Base-by-base conservation (phyloP, 2,329 filamentous ascomycete species). In the Talaromyces sp. region DNA sequence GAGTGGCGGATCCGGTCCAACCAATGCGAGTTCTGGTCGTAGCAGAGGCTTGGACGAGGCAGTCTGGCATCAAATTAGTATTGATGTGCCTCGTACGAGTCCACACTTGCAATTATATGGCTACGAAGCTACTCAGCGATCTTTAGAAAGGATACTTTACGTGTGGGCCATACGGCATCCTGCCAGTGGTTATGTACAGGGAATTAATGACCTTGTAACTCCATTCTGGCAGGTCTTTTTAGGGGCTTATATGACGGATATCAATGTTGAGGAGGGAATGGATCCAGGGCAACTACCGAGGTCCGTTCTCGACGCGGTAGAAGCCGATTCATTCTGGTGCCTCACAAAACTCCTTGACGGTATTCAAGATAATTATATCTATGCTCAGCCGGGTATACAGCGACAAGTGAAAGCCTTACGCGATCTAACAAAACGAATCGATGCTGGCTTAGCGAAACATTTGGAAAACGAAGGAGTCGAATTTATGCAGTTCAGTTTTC, bases 11-110 rank as follows among this genome's bases (percentile, higher is more conserved):
- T 51, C 70, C 37, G 68, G 74, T 15, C 71, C 75, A n/a, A 62
- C 63, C 22, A 78, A 76, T 31, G 74, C 78, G 7, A 69, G 62
- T 33, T 70, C 74, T 11, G 81, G 84, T 43, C 79, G 81, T 62
- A 84, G 86, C 2, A 84, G 89, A 56, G 93, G 92, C 2, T 77
- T 99, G 17, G 95, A 99, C 66, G 94, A 99, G 77, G 89, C 91
- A n/a, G 86, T 99, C 60, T 99, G 94, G 94, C 94, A 99, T 77
- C 94, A 99, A 70, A 97, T 99, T 75, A 97, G 91, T 74, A 99
- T 99, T 68, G 94, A 99, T 70, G 90, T 97, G 21, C 94, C 94
- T 2, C 85, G 94, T 53, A 99, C 94, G 3, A 97, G 96, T 70
- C 94, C 94, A 10, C 94, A 97, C 73, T 87, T 99, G 56, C 89